Conservation (phyloP, 176 grass and related monocot genomes). For the Oryza longistaminata region DNA sequence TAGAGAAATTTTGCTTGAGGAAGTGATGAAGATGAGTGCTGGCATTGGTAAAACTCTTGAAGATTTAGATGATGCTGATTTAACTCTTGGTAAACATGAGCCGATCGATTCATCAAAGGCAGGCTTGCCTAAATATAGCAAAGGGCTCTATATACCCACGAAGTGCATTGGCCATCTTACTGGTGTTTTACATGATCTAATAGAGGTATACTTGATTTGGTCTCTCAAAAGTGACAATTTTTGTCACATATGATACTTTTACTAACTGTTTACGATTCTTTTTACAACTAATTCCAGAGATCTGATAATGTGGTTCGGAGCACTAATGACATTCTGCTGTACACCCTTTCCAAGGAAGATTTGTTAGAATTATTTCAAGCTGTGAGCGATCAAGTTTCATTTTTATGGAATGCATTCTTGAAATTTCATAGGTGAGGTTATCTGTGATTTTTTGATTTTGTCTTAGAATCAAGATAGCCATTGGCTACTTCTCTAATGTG, state of each 20-base stretch:
- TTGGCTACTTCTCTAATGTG: slow-evolving; percentile 2
- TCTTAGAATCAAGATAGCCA: slow-evolving; percentile 9
- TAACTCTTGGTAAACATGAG: slow-evolving; percentile 78
- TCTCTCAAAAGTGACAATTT: not conserved
- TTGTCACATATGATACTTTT: slow-evolving; percentile 8
- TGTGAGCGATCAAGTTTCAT: slow-evolving; percentile 69
- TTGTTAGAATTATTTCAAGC: slow-evolving; percentile 67
- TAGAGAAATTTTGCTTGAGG: slow-evolving; percentile 70
- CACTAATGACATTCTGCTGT: slow-evolving; percentile 58
- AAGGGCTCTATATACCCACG: slow-evolving; percentile 30
- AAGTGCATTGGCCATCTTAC: slow-evolving; percentile 55
- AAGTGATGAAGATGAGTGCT: slow-evolving; percentile 70
- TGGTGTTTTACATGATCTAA: slow-evolving; percentile 69
- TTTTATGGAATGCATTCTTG: slow-evolving; percentile 91
- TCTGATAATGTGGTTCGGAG: slow-evolving; percentile 53
- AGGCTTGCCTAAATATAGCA: slow-evolving; percentile 39
- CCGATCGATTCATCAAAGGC: slow-evolving; percentile 51
- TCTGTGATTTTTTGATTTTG: slow-evolving; percentile 35
- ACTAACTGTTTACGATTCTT: slow-evolving; percentile 22
- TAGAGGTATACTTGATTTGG: slow-evolving; percentile 57
- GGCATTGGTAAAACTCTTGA: slow-evolving; percentile 60
- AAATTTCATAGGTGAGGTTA: slow-evolving; percentile 74
- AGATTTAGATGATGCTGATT: slow-evolving; percentile 56
- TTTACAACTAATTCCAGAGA: slow-evolving; percentile 58
- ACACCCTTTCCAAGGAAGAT: slow-evolving; percentile 79